Evolutionary conservation across 2,329 filamentous ascomycete genomes (phyloP).

Genomic region (Epichloe sibirici): DNA sequence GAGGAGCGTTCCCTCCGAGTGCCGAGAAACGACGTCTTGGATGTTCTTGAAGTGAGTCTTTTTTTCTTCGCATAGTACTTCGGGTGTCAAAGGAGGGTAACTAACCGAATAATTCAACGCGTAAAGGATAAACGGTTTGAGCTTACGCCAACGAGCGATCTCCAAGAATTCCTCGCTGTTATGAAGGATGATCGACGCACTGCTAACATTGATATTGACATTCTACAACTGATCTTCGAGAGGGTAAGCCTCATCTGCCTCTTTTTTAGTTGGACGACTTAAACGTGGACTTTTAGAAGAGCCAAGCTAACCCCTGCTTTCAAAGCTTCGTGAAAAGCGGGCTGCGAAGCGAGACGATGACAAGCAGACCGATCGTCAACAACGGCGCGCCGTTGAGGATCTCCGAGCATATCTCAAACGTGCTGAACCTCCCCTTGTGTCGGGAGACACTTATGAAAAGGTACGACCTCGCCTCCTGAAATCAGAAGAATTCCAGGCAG

Average conservation of each 20-base stretch:
- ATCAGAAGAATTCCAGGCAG: constrained; percentile 70
- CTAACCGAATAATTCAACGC: constrained; percentile 6
- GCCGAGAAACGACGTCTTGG: constrained; percentile 70
- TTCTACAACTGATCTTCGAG: constrained; percentile 71
- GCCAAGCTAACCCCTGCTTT: not conserved
- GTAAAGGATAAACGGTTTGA: constrained; percentile 79
- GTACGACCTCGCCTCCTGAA: constrained; percentile 69
- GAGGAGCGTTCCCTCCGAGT: constrained; percentile 79
- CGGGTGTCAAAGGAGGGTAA: not conserved
- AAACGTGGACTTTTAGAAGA: too few relatives aligned
- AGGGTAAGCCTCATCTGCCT: constrained; percentile 39
- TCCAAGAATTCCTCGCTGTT: constrained; percentile 75
- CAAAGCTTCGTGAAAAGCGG: constrained; percentile 71
- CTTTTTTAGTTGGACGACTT: not conserved
- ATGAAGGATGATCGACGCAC: constrained; percentile 81
- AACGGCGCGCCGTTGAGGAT: constrained; percentile 73
- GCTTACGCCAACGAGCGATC: constrained; percentile 71
- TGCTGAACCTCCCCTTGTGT: constrained; percentile 68
- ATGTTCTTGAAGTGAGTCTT: constrained; percentile 69
- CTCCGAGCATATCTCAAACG: constrained; percentile 81
- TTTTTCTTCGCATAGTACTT: not conserved
- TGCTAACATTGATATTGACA: constrained; percentile 72
- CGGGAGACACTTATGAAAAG: constrained; percentile 79
- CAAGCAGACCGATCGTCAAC: constrained; percentile 71
- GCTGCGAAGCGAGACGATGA: constrained; percentile 74